phyloP scores from a whole-genome alignment of 352 stramenopile species.

The Pythium rhizo-oryzae region DNA sequence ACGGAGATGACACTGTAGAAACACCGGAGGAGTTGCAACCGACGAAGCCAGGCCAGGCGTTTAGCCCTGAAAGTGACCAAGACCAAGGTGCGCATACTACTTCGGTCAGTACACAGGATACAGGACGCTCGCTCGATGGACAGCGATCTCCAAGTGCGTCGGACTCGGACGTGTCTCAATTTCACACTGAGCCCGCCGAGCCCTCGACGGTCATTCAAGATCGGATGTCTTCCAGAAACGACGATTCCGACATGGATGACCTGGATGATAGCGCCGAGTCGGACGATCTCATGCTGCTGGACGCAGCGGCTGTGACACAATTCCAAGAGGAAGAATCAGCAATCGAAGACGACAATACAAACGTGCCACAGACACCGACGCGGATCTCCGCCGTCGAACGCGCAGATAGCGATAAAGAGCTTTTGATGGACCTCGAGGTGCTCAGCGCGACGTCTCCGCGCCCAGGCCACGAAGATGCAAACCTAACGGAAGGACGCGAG shows the following conservation, averaged over 20 bases:
- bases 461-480: neutral
- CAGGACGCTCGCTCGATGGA: neutral
- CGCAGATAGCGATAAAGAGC: slow-evolving; percentile 21
- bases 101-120: too few relatives aligned
- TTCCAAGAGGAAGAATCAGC: slow-evolving; percentile 1
- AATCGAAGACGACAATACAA: neutral
- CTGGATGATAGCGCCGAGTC: slow-evolving; percentile 10
- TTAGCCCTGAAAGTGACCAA: neutral
- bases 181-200: neutral
- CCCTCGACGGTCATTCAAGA: neutral
- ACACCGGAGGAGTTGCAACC: too few relatives aligned
- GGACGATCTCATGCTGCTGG: slow-evolving; percentile 26
- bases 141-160: neutral
- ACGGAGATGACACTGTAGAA: too few relatives aligned
- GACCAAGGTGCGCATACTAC: neutral
- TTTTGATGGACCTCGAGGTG: slow-evolving; percentile 19
- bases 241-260: neutral
- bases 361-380: too few relatives aligned
- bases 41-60: neutral
- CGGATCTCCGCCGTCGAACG: neutral
- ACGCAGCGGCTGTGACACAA: slow-evolving; percentile 19
- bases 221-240: neutral
- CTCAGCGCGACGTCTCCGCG: neutral
- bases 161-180: neutral
- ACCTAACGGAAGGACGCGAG: neutral